Base-by-base conservation (phyloP, 495 filamentous ascomycete species). In the Penicillium arizonense region DNA sequence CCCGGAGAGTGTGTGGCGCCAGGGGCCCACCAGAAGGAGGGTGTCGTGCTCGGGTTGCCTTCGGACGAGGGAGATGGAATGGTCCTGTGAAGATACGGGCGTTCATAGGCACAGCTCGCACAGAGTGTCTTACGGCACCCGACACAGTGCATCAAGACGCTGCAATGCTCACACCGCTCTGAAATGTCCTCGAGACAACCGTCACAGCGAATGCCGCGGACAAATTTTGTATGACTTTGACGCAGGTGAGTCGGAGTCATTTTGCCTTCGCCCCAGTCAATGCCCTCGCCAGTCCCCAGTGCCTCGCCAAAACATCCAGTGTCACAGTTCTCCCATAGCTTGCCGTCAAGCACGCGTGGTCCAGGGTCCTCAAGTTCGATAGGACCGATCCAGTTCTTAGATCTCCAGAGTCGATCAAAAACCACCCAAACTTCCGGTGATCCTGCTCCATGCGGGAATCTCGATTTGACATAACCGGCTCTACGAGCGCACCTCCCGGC, bases 101-200 rank as follows among this genome's bases (percentile, higher is more conserved):
- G 70, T 49, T 82, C 77, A 55, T 82, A 83, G 10, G 82, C 80
- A 62, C 82, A 85, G 58, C 80, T 81, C 4, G 78, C 77, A 67
- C 82, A 85, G 8, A 84, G 72, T 3, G 80, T 85, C 66, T 79
- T 82, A 34, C 82, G 77, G 57, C 82, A 85, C 24, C 81, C 82
- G 47, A 81, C 78, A 54, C 82, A 85, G 52, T 84, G 82, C 82
- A 85, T 84, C 52, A 81, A 62, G 16, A 84, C 77, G 49, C 81
- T 83, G 61, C 82, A 85, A 54, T 82, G 80, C 57, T 85, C 82
- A 58, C 82, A 85, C 36, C 82, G 63, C 58, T 85, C 82, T 16
- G 66, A 55, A 28, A 85, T 83, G 13, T 59, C 55, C 34, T 78
- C 77, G 35, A 64, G 62, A 62, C 82, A 85, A 47, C 73, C 69